Evolutionary conservation across 2,329 filamentous ascomycete genomes (phyloP), one percentile per base, ranked within the genome.

Genomic region (Stachybotrys elegans): DNA sequence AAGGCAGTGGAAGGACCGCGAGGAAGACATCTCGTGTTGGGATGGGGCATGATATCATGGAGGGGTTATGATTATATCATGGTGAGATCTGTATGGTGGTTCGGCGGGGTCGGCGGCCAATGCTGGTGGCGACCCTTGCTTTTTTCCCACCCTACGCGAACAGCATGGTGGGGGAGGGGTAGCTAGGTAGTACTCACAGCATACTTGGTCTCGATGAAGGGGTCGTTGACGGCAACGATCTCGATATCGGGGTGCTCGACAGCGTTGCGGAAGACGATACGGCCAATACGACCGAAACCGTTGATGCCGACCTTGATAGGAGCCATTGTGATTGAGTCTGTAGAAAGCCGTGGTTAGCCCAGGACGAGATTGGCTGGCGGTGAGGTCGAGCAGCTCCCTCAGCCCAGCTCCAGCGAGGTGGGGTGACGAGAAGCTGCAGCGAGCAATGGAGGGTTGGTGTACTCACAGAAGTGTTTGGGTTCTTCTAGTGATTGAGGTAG

Each of bases 221-320:
- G 93, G 72, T 97, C 93, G 81, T 98, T 97, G 76, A 96, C 89
- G 62, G 93, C 92, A 64, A 96, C 89, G 63, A 98, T 79, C 63
- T 95, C 81, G 67, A 97, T 87, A 49, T 94, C 86, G 62, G 79
- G 73, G 76, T 92, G 86, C 83, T 94, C 86, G 68, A 94, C 70
- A 64, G 92, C 88, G 79, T 96, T 97, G 78, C 92, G 89, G 87
- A 97, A 93, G 79, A 97, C 85, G 72, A 98, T 96, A 72, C 93
- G 88, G 67, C 93, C 93, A 75, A 98, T 98, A 75, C 93, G 91
- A 78, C 93, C 93, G 81, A 98, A 98, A 73, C 93, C 92, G 86
- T 96, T 97, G 86, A 95, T 96, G 72, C 90, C 90, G 69, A 94
- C 88, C 83, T 94, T 81, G 69, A 77, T 69, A 67, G 67, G 64